A percentile compares a stretch with the other conserved stretches of the same genome.
Evolutionary conservation across 2,329 filamentous ascomycete genomes (phyloP).

Genomic region (Fusarium sp.): DNA sequence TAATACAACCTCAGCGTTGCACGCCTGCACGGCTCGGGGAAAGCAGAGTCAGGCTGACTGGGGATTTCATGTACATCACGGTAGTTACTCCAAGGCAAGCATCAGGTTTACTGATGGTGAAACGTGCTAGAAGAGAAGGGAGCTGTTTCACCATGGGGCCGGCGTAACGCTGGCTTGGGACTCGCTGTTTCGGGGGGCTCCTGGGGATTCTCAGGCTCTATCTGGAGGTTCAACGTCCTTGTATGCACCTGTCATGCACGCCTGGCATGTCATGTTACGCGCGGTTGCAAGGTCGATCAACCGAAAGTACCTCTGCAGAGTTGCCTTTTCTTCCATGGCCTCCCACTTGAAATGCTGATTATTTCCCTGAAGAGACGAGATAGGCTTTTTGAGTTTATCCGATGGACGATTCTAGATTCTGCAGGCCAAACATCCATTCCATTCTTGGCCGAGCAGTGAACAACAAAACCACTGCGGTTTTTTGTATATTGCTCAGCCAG

Average conservation of each 20-base stretch:
- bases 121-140: constrained; percentile 28
- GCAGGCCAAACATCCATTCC: not conserved
- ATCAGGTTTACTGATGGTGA: constrained; percentile 15
- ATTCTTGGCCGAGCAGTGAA: not conserved
- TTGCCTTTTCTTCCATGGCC: too few species aligned
- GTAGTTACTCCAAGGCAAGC: not conserved
- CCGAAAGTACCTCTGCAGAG: too few species aligned
- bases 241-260: constrained; percentile 1
- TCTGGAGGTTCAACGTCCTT: constrained; percentile 1
- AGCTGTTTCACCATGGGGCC: constrained; percentile 12
- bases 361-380: not conserved
- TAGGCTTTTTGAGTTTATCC: not conserved
- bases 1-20: not conserved
- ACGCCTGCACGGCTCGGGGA: not conserved
- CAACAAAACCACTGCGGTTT: not conserved
- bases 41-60: not conserved
- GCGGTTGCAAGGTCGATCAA: not conserved
- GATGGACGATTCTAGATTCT: not conserved
- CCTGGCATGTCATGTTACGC: not conserved
- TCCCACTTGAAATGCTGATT: not conserved
- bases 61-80: not conserved
- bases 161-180: constrained; percentile 7
- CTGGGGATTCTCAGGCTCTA: not conserved
- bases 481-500: not conserved
- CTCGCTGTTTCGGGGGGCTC: constrained; percentile 16